A percentile compares a stretch with the other conserved stretches of the same genome.
These are phyloP conservation scores for Lecanicillium sp. DNA, from an alignment of 2,329 filamentous ascomycete genomes.

Conservation along the genomic window DNA sequence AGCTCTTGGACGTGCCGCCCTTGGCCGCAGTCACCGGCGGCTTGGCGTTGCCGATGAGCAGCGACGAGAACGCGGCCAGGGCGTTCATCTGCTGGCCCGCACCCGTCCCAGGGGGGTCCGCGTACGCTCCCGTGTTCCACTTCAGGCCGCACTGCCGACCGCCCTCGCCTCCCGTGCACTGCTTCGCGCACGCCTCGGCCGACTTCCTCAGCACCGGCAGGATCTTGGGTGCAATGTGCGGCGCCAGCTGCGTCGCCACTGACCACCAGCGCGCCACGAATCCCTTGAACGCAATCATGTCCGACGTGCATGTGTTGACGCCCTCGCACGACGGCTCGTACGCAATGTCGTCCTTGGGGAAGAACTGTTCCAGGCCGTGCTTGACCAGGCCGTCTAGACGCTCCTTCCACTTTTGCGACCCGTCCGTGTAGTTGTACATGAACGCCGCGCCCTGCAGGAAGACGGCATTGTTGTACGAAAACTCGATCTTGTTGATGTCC, in stretches of 20 bases:
- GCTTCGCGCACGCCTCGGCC: constrained; percentile 46
- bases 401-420: constrained; percentile 41
- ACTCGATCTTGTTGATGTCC: constrained; percentile 49
- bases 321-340: constrained; percentile 56
- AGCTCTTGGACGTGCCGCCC: constrained; percentile 46
- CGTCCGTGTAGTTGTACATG: constrained; percentile 54
- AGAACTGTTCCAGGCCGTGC: constrained; percentile 41
- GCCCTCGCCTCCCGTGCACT: constrained; percentile 46
- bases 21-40: constrained; percentile 39
- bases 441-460: constrained; percentile 53
- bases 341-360: constrained; percentile 47
- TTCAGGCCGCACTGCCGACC: constrained; percentile 48
- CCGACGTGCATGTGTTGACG: constrained; percentile 50
- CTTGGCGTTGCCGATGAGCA: constrained; percentile 38
- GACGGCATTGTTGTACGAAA: constrained; percentile 55
- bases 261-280: constrained; percentile 53
- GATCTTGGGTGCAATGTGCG: constrained; percentile 45
- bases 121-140: constrained; percentile 46
- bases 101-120: constrained; percentile 39
- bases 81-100: constrained; percentile 57
- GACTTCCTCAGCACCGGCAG: constrained; percentile 46
- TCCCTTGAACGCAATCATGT: constrained; percentile 60
- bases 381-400: constrained; percentile 38
- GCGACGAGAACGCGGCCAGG: constrained; percentile 48
- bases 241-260: constrained; percentile 46